Conservation (phyloP, 2,329 filamentous ascomycete species). For the Dothistroma pini region DNA sequence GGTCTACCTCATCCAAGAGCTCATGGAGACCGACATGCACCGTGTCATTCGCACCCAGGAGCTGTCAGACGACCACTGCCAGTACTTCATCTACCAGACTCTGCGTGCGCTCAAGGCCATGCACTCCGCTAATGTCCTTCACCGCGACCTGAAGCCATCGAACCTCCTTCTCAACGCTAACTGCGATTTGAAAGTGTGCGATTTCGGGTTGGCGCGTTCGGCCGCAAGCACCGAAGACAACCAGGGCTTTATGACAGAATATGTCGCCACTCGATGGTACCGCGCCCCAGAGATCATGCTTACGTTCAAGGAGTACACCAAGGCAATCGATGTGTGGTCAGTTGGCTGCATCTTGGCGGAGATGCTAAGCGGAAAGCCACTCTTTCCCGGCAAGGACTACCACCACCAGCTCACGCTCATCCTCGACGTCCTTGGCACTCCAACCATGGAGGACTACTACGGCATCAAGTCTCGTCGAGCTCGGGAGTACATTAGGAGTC, state of each 20-base stretch:
- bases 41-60: slow-evolving; percentile 98
- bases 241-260: slow-evolving; percentile 99
- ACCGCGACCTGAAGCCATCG: slow-evolving; percentile 95
- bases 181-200: slow-evolving; percentile 98
- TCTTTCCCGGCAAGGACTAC: slow-evolving; percentile 99
- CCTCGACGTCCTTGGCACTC: slow-evolving; percentile 92
- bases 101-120: slow-evolving; percentile 96
- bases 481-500: slow-evolving; percentile 93
- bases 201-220: slow-evolving; percentile 89
- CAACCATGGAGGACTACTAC: slow-evolving; percentile 99
- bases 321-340: slow-evolving; percentile 99
- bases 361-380: slow-evolving; percentile 96
- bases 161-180: slow-evolving; percentile 97
- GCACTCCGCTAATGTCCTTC: slow-evolving; percentile 97
- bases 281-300: slow-evolving; percentile 99
- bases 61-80: slow-evolving; percentile 97
- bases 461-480: slow-evolving; percentile 98
- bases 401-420: slow-evolving; percentile 98
- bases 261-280: slow-evolving; percentile 98
- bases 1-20: slow-evolving; percentile 97
- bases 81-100: slow-evolving; percentile 99
- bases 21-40: slow-evolving; percentile 99
- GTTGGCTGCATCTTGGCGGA: slow-evolving; percentile 97
- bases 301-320: slow-evolving; percentile 99
- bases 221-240: slow-evolving; percentile 98